Conservation (phyloP, 345 rosid genomes). For the Acer negundo region DNA sequence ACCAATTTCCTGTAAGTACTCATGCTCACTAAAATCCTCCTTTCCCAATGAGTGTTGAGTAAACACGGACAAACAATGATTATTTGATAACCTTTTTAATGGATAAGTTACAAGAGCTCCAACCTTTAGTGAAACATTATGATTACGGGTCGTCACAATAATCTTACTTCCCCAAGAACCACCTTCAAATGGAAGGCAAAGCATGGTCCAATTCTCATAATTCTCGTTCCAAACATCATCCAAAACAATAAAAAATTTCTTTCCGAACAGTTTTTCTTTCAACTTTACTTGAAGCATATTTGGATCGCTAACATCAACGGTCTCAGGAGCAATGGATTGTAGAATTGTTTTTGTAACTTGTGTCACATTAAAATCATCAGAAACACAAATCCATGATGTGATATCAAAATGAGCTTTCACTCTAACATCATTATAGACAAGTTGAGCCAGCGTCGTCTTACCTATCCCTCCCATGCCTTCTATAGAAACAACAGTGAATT, state of each 20-base stretch:
- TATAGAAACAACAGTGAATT: constrained; percentile 25
- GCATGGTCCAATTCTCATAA: not conserved
- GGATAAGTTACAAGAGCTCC: fast-evolving
- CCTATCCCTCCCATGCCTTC: constrained; percentile 31
- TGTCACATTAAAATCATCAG: constrained; percentile 5
- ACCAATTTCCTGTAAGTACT: not conserved
- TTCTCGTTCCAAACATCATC: constrained; percentile 28
- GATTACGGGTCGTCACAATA: not conserved
- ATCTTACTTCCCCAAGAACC: constrained; percentile 2
- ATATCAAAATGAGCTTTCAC: not conserved
- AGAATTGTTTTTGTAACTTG: not conserved
- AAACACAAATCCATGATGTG: constrained; percentile 19
- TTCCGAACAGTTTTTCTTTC: not conserved
- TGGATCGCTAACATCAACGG: not conserved
- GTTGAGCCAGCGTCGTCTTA: constrained; percentile 26
- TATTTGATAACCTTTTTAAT: not conserved
- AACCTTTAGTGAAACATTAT: not conserved
- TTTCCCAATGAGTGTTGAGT: not conserved
- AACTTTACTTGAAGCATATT: constrained; percentile 8
- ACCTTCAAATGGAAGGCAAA: not conserved
- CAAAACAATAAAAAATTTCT: constrained; percentile 25
- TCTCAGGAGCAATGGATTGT: not conserved
- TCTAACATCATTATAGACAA: constrained; percentile 7
- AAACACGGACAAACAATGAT: not conserved
- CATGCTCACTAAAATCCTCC: not conserved